Percentiles rank a stretch among this genome's conserved stretches.
These are phyloP conservation scores for Bothriochloa decipiens DNA, from an alignment of 176 grass and related monocot species.

Conservation along the genomic window DNA sequence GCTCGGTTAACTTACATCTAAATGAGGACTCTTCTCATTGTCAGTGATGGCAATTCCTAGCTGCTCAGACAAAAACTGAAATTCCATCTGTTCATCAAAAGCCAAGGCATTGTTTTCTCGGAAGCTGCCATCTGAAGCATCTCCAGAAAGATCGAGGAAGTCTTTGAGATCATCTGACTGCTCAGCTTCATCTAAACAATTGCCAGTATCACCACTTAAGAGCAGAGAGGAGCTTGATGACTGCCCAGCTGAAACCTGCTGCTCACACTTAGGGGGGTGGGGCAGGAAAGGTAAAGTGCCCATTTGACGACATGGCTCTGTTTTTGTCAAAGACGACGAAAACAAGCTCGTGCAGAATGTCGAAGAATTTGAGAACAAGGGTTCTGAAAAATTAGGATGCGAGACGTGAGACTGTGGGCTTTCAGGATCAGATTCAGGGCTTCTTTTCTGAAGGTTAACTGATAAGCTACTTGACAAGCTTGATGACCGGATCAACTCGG, in stretches of 20 bases:
- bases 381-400: conserved; percentile 62
- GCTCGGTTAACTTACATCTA: conserved; percentile 68
- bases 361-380: conserved; percentile 71
- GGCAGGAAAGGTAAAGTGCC: conserved; percentile 76
- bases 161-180: conserved; percentile 72
- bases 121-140: conserved; percentile 73
- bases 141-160: conserved; percentile 76
- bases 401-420: conserved; percentile 54
- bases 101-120: conserved; percentile 55
- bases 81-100: conserved; percentile 80
- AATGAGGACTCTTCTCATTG: conserved; percentile 68
- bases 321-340: conserved; percentile 60
- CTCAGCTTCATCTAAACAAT: conserved; percentile 49
- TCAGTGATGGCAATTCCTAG: conserved; percentile 89
- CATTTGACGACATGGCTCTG: conserved; percentile 42
- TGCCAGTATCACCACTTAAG: conserved; percentile 39
- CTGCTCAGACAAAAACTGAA: conserved; percentile 92
- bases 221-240: conserved; percentile 53
- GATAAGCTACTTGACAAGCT: conserved; percentile 46
- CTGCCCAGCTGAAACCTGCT: conserved; percentile 49
- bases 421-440: conserved; percentile 54
- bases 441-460: conserved; percentile 53
- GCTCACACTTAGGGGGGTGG: conserved; percentile 72
- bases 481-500: conserved; percentile 40
- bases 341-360: conserved; percentile 90